Evolutionary conservation across 345 rosid genomes (phyloP), one percentile per base, ranked within the genome.

Genomic region (Brassica juncea): DNA sequence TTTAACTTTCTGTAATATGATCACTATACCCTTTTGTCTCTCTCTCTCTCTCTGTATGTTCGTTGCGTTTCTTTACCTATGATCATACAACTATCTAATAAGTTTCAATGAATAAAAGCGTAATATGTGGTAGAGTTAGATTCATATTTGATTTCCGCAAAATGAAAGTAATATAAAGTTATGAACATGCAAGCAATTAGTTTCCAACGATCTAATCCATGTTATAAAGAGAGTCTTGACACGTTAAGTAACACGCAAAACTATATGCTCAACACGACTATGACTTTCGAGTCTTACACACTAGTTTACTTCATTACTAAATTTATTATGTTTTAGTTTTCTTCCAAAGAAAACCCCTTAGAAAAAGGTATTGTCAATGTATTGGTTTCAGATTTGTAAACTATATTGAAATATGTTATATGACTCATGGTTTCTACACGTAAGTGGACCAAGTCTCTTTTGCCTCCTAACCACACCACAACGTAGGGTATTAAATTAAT

Each of bases 371-470:
- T 16, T 54, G 60, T 54, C 60, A 54, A 16, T 54, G 23, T 54
- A 31, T 58, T 28, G 68, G 27, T 66, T 6, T 66, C 30, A 16
- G 59, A 66, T 15, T 27, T 39, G 19, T 55, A 71, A 12, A 67
- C 16, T 74, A 5, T 3, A 54, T 21, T 23, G 34, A 59, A 68
- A 62, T 59, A 62, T 31, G 19, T 19, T 19, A 31, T 23, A 60
- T 47, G 44, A 44, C 63, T 73, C 30, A 44, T 67, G 21, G 6
- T 31, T 42, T 66, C 21, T 32, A 79, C 74, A 74, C 58, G 78
- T 73, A 67, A 68, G 65, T 73, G 34, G 82, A 79, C 58, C 78
- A 68, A 73, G 74, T 79, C 82, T 79, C 82, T 44, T 8, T 15
- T 68, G 78, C 64, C 64, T 79, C 58, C 70, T 60, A 79, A 67